Base-by-base conservation (phyloP, 768 basidiomycete species). In the Podaxis sp. region DNA sequence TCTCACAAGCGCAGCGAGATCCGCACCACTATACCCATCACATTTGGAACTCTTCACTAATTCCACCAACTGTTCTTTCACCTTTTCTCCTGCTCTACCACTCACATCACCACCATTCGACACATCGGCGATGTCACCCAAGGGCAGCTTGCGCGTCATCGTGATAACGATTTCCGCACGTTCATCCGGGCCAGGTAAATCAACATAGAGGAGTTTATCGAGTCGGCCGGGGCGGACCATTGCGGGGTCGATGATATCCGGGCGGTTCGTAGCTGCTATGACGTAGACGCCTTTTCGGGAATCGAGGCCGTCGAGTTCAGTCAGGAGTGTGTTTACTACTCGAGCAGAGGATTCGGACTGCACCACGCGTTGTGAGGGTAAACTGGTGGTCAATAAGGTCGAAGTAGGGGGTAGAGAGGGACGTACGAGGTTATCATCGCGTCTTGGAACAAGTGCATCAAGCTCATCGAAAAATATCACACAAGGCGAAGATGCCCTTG, bases 231-330 rank as follows among this genome's bases (percentile, higher is more conserved):
- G 96, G n/a, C 95, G 90, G 58, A 94, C 93, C 95, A 96, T 96
- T 6, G 96, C 95, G 0, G 95, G 96, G 71, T 98, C 95, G 64
- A 97, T 95, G 88, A 96, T 96, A 77, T 98, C 95, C 1, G 95
- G 95, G 12, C 95, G 82, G 74, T 96, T 98, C 33, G 95, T 97
- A 7, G 96, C 96, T 0, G 91, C 95, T 63, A 97, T 93, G 48
- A 98, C 95, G 69, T 95, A 96, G 63, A 97, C 93, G 44, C 84
- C 83, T 74, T 92, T 93, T 38, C 94, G 86, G 1, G 86, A 80
- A 64, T 95, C 93, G 26, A 98, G 87, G 0, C 95, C 95, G 66
- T 97, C 95, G 22, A 98, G 87, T 72, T 97, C 95, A 6, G 95
- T 96, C 4, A 97, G 82, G 5, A 98, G 85, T 0, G 95, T 97